Conservation (phyloP, 2,329 filamentous ascomycete species). For the Colletotrichum plurivorum region DNA sequence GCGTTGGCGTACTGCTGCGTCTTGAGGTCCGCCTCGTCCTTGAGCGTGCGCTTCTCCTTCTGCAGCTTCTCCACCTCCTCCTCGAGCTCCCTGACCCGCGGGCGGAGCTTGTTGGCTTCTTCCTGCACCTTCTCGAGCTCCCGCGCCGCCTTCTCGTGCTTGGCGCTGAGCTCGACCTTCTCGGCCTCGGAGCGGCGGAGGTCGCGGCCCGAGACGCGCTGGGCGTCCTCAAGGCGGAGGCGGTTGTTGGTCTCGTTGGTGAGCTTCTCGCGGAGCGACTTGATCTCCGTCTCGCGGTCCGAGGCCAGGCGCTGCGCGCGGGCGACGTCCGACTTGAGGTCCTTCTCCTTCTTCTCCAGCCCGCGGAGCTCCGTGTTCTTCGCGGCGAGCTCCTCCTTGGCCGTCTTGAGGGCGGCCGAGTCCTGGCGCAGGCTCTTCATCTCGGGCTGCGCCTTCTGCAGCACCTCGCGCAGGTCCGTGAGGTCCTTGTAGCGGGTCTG, state of each 20-base stretch:
- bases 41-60: slow-evolving; percentile 76
- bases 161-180: slow-evolving; percentile 82
- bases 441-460: slow-evolving; percentile 91
- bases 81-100: slow-evolving; percentile 76
- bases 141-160: slow-evolving; percentile 77
- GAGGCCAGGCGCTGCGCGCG: slow-evolving; percentile 77
- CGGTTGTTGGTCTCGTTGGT: slow-evolving; percentile 80
- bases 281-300: slow-evolving; percentile 85
- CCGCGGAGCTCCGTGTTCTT: slow-evolving; percentile 74
- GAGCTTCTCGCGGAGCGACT: slow-evolving; percentile 83
- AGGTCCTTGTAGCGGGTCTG: slow-evolving; percentile 91
- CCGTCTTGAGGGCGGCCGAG: slow-evolving; percentile 78
- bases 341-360: slow-evolving; percentile 87
- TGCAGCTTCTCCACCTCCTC: slow-evolving; percentile 78
- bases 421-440: slow-evolving; percentile 84
- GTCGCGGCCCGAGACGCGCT: slow-evolving; percentile 81
- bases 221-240: slow-evolving; percentile 83
- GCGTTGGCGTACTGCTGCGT: slow-evolving; percentile 87
- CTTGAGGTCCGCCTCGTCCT: slow-evolving; percentile 88
- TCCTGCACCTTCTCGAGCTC: slow-evolving; percentile 82
- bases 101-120: slow-evolving; percentile 78
- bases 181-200: slow-evolving; percentile 83
- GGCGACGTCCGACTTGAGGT: slow-evolving; percentile 81
- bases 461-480: slow-evolving; percentile 81
- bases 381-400: slow-evolving; percentile 79